A percentile compares a stretch with the other conserved stretches of the same genome.
phyloP scores from a whole-genome alignment of 495 filamentous ascomycete genomes.

The Chaetomidium leptoderma region DNA sequence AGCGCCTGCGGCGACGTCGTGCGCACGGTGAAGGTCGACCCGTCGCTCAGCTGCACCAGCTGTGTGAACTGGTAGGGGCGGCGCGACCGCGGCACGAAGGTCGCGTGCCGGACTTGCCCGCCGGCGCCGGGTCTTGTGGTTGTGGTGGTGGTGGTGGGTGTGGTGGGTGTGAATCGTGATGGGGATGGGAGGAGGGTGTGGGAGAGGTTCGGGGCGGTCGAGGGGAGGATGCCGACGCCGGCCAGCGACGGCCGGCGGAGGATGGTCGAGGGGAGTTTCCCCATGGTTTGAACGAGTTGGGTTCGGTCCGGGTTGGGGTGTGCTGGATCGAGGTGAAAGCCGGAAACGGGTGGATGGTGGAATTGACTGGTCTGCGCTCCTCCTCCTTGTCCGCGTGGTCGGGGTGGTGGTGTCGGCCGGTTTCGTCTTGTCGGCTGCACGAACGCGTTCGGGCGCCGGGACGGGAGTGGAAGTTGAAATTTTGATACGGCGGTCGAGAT shows the following conservation, averaged over 20 bases:
- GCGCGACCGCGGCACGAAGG: constrained; percentile 79
- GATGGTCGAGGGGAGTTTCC: constrained; percentile 29
- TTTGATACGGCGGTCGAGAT: constrained; percentile 26
- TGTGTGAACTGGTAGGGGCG: constrained; percentile 96
- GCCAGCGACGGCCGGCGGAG: constrained; percentile 23
- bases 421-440: constrained; percentile 8
- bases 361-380: constrained; percentile 6
- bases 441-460: not conserved
- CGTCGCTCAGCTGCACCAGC: constrained; percentile 90
- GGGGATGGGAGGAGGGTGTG: not conserved
- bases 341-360: not conserved
- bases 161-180: not conserved
- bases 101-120: constrained; percentile 64
- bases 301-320: constrained; percentile 2
- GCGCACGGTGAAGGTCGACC: constrained; percentile 77
- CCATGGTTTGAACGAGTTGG: constrained; percentile 17
- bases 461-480: constrained; percentile 18
- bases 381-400: not conserved
- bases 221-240: constrained; percentile 1
- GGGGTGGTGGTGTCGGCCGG: not conserved
- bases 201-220: not conserved
- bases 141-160: constrained; percentile 26
- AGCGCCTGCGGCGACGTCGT: constrained; percentile 80
- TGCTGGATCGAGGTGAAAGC: not conserved
- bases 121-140: not conserved